Evolutionary conservation across 1,139 yeast genomes (phyloP), one percentile per base, ranked within the genome.

Genomic region (Wickerhamomyces sp.): DNA sequence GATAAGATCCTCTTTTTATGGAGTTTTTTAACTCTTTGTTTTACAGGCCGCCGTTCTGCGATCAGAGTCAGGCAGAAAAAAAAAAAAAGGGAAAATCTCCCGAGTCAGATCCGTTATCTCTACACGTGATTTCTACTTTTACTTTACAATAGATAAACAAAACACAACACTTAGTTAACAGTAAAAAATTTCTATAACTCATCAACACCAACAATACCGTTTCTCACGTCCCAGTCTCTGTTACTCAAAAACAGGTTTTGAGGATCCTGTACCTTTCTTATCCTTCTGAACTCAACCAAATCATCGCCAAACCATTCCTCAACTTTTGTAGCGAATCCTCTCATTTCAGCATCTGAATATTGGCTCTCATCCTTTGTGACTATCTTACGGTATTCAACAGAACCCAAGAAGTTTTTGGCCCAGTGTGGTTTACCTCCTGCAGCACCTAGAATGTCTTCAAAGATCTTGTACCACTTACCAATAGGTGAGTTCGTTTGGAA

Each of bases 371-470:
- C 49, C 34, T 55, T 53, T n/a, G 44, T 41, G 9, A 45, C 47
- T 15, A 52, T 51, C 2, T 66, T 61, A 40, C 61, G 62, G 28
- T 57, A 52, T 23, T 46, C 68, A 9, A 64, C 65, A 22, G 78
- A 62, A 3, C 96, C 96, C 45, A 88, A 70, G 57, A 88, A 91
- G 61, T 89, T 89, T 68, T 91, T 91, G n/a, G 98, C 98, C 98
- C 98, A 91, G 58, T 91, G 98, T 2, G 98, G 98, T 56, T 81
- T 85, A 32, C 98, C 98, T 26, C 85, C 89, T 16, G 83, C 89
- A 23, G 74, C 76, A 36, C 70, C 69, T 69, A 89, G 68, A 2
- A 86, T 73, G 39, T 74, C 72, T 59, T 91, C 98, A 58, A 91
- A 91, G n/a, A 69, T 67, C 35, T 74, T 72, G 61, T 74, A 91